Evolutionary conservation across 2,329 filamentous ascomycete species (phyloP).

Genomic region (Clarireedia monteithiana): DNA sequence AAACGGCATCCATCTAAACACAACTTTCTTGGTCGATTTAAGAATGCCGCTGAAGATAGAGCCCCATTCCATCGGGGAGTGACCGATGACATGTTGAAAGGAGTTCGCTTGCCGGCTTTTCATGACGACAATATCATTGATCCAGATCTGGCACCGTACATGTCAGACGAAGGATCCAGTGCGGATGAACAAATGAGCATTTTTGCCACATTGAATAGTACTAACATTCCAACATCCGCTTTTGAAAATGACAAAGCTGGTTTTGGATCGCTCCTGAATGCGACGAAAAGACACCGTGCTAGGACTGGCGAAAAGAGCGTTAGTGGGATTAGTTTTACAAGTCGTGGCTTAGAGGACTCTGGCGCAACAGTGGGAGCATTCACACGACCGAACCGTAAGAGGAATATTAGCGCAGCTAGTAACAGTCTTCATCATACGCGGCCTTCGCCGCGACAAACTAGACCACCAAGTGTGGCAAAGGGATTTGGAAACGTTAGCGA

Average conservation of each 20-base stretch:
- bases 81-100: constrained; percentile 57
- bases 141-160: constrained; percentile 86
- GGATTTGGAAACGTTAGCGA: constrained; percentile 31
- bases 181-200: constrained; percentile 88
- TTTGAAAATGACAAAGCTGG: constrained; percentile 65
- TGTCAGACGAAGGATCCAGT: constrained; percentile 90
- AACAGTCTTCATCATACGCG: constrained; percentile 58
- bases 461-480: constrained; percentile 28
- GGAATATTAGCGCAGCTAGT: constrained; percentile 80
- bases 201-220: constrained; percentile 65
- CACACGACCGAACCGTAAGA: constrained; percentile 56
- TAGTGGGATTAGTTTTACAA: constrained; percentile 60
- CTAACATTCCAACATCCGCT: constrained; percentile 54
- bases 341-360: constrained; percentile 57
- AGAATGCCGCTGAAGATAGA: constrained; percentile 64
- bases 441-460: constrained; percentile 56
- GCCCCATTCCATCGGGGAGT: constrained; percentile 80
- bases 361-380: constrained; percentile 50
- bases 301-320: constrained; percentile 69
- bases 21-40: constrained; percentile 71
- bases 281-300: constrained; percentile 66
- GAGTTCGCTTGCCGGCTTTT: constrained; percentile 74
- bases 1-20: constrained; percentile 84
- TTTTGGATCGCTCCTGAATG: constrained; percentile 63
- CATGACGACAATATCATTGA: constrained; percentile 99